Conservation (phyloP, 495 filamentous ascomycete species). For the Amphirosellinia nigrospora region DNA sequence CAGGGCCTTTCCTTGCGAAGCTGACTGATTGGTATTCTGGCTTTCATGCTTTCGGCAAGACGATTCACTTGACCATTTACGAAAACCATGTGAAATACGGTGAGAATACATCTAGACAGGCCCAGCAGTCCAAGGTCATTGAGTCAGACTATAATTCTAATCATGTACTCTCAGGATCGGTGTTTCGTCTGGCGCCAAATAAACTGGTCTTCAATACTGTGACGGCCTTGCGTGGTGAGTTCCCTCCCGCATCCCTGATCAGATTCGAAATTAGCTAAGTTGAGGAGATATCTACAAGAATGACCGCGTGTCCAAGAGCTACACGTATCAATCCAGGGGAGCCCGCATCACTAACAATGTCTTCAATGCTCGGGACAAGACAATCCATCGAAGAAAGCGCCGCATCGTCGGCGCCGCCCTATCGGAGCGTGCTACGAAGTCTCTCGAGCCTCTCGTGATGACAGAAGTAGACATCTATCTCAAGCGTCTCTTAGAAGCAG, state of each 20-base stretch:
- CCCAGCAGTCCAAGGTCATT: neutral
- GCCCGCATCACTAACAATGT: neutral
- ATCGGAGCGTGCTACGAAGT: constrained; percentile 24
- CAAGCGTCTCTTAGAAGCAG: neutral
- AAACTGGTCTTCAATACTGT: constrained; percentile 51
- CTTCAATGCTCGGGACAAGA: constrained; percentile 18
- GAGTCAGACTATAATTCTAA: neutral
- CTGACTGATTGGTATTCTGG: constrained; percentile 47
- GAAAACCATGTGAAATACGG: constrained; percentile 52
- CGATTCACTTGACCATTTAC: constrained; percentile 52
- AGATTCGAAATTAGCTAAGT: neutral
- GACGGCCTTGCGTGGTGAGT: constrained; percentile 50
- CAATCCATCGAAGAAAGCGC: constrained; percentile 28
- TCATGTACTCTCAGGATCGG: constrained; percentile 30
- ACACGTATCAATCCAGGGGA: neutral
- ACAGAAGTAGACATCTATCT: constrained; percentile 13
- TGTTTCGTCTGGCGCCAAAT: constrained; percentile 57
- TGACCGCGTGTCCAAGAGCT: neutral
- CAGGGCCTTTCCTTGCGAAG: constrained; percentile 54
- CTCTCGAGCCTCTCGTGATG: constrained; percentile 27
- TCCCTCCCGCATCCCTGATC: neutral
- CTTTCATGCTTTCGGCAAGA: constrained; percentile 47
- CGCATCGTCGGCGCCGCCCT: constrained; percentile 25
- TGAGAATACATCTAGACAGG: constrained; percentile 8
- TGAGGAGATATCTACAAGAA: neutral